These are phyloP conservation scores for Breynia disticha DNA, from an alignment of 441 rosid genomes.

Conservation along the genomic window DNA sequence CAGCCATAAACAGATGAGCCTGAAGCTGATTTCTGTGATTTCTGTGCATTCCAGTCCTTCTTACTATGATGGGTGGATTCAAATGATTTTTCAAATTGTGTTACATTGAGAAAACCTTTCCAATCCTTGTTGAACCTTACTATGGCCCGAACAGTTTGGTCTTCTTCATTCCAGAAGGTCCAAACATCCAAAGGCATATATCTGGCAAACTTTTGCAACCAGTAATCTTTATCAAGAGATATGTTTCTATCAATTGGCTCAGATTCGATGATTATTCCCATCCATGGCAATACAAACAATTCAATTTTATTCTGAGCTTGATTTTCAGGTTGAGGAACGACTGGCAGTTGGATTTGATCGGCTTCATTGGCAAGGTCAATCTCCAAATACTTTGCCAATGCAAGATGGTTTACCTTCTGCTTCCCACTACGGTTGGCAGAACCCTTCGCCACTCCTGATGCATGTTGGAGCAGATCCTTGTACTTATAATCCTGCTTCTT, in stretches of 20 bases:
- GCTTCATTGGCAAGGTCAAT: conserved; percentile 44
- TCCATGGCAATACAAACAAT: conserved; percentile 73
- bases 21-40: conserved; percentile 17
- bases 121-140: conserved; percentile 48
- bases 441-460: conserved; percentile 73
- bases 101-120: conserved; percentile 48
- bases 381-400: conserved; percentile 56
- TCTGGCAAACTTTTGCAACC: conserved; percentile 43
- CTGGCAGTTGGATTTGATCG: conserved; percentile 22
- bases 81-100: conserved; percentile 60
- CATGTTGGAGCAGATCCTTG: conserved; percentile 76
- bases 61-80: conserved; percentile 34
- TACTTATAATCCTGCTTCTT: conserved; percentile 73
- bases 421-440: conserved; percentile 56
- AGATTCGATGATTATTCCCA: conserved; percentile 44
- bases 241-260: conserved; percentile 16
- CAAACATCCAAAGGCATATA: conserved; percentile 51
- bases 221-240: conserved; percentile 31
- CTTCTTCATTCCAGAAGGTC: conserved; percentile 35
- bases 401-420: conserved; percentile 72
- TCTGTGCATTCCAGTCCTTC: conserved; percentile 40
- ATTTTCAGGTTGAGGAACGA: conserved; percentile 17
- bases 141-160: conserved; percentile 34
- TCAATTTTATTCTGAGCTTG: conserved; percentile 28
- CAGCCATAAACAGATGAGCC: conserved; percentile 51